A percentile compares a stretch with the other conserved stretches of the same genome.
Evolutionary conservation across 2,329 filamentous ascomycete species (phyloP).

Genomic region (Chrysoporthe cubensis): DNA sequence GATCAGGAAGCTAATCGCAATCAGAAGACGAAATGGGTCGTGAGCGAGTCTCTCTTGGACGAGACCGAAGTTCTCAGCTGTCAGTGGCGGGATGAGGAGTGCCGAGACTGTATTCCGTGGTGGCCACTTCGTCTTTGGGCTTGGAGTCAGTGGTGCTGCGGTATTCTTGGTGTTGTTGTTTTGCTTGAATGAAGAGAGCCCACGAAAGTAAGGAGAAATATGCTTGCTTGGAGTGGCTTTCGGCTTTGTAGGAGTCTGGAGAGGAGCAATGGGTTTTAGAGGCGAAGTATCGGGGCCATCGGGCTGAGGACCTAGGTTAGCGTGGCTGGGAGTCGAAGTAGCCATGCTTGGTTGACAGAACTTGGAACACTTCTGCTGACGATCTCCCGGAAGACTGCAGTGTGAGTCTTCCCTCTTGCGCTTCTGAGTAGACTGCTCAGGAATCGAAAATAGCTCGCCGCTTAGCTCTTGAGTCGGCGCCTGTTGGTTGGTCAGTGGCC

Average conservation of each 20-base stretch:
- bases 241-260: slow-evolving; percentile 29
- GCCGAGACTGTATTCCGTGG: slow-evolving; percentile 53
- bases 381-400: not conserved
- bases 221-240: slow-evolving; percentile 19
- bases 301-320: slow-evolving; percentile 42
- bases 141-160: slow-evolving; percentile 18
- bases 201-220: slow-evolving; percentile 19
- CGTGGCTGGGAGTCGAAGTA: slow-evolving; percentile 45
- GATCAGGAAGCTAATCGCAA: slow-evolving; percentile 85
- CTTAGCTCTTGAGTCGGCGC: slow-evolving; percentile 8
- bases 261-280: slow-evolving; percentile 6
- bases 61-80: slow-evolving; percentile 69
- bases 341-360: not conserved
- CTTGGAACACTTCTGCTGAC: not conserved
- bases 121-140: slow-evolving; percentile 39
- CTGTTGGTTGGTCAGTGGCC: slow-evolving; percentile 7
- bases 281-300: not conserved
- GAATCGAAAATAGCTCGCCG: not conserved
- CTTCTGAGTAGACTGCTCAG: not conserved
- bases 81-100: slow-evolving; percentile 70
- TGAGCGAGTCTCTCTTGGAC: slow-evolving; percentile 79
- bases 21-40: slow-evolving; percentile 78
- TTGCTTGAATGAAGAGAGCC: slow-evolving; percentile 12
- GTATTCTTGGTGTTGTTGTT: slow-evolving; percentile 20
- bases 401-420: not conserved